Percentiles rank a stretch among this genome's conserved stretches.
Conservation (phyloP, 192 early-diverging fungal genomes). For the Podochytrium sp. region DNA sequence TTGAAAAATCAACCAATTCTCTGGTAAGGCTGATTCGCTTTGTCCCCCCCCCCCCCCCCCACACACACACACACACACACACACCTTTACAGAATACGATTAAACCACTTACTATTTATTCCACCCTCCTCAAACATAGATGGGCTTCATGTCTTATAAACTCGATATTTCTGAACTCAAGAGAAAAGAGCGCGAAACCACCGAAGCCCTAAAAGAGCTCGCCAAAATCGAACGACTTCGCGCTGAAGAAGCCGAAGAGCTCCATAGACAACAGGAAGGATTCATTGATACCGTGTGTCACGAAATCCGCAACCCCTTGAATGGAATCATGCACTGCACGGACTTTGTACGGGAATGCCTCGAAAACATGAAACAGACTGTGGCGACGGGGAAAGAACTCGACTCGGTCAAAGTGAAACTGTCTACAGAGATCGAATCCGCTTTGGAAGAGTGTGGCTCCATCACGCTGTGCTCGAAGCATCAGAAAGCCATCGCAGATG, state of each 20-base stretch:
- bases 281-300: constrained; percentile 41
- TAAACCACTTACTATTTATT: too few relatives aligned
- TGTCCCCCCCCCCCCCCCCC: too few relatives aligned
- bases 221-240: not conserved
- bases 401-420: not conserved
- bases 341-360: constrained; percentile 26
- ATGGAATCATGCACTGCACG: constrained; percentile 40
- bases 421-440: not conserved
- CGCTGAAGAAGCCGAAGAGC: not conserved
- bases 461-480: constrained; percentile 44
- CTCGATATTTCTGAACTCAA: not conserved
- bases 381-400: not conserved
- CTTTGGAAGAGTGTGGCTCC: constrained; percentile 24
- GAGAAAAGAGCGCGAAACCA: not conserved
- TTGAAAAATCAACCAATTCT: too few relatives aligned
- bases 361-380: constrained; percentile 1
- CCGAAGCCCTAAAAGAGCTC: not conserved
- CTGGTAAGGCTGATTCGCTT: not conserved
- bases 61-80: not conserved
- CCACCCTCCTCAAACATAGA: too few relatives aligned
- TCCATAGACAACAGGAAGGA: not conserved
- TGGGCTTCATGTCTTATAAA: not conserved
- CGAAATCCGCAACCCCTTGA: constrained; percentile 44
- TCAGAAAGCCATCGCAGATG: constrained; percentile 45
- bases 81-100: too few relatives aligned